These are phyloP conservation scores for Saccharum spontaneum DNA, from an alignment of 176 grass and related monocot genomes.

Conservation along the genomic window DNA sequence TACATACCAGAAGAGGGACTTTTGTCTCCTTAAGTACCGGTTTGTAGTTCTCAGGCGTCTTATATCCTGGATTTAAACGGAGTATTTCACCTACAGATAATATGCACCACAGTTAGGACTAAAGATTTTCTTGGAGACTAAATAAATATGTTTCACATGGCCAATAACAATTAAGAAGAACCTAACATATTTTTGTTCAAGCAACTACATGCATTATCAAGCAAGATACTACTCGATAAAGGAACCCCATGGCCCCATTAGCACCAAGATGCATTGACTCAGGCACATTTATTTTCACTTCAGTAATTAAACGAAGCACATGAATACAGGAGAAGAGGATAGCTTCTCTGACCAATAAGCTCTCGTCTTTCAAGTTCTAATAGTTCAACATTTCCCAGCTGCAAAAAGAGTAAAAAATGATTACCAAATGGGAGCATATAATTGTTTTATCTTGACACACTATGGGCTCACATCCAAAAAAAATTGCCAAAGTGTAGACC, in stretches of 20 bases:
- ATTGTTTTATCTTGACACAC: conserved; percentile 1
- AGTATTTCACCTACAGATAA: conserved; percentile 81
- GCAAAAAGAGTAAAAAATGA: conserved; percentile 27
- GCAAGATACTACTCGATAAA: conserved; percentile 17
- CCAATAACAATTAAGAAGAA: background rate
- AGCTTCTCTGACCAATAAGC: conserved; percentile 74
- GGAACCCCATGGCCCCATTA: conserved; percentile 17
- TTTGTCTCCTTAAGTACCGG: conserved; percentile 85
- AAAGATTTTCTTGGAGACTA: background rate
- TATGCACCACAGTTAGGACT: conserved; percentile 18
- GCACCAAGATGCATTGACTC: conserved; percentile 13
- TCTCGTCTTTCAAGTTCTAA: conserved; percentile 83
- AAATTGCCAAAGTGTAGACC: background rate
- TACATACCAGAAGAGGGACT: conserved; percentile 78
- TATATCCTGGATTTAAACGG: conserved; percentile 73
- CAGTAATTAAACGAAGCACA: conserved; percentile 21
- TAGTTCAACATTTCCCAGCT: conserved; percentile 49
- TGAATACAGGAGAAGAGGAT: conserved; percentile 32
- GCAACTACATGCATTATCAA: background rate
- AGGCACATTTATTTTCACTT: conserved; percentile 8
- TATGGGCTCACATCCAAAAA: conserved; percentile 14
- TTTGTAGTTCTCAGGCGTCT: conserved; percentile 78
- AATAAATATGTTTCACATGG: background rate
- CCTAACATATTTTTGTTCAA: background rate
- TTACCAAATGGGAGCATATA: conserved; percentile 19